Base-by-base conservation (phyloP, 192 early-diverging fungal species). In the Coemansia pectinata region DNA sequence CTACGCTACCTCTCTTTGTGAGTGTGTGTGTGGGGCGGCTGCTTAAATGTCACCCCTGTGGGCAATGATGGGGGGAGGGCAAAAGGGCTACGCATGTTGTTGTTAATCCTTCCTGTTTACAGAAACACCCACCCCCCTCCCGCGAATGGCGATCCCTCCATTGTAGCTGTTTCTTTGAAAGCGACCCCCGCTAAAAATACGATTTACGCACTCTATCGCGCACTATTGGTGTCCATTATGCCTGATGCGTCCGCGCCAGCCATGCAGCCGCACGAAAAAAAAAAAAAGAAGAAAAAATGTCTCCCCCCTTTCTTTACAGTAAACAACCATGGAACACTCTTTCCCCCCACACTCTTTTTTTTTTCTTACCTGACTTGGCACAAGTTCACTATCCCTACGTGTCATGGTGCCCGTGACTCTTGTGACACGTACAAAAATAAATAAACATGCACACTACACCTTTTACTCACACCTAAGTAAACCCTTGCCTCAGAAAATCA, bases 191-290 rank as follows among this genome's bases (percentile, higher is more conserved):
- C 27, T 27, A 27, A 62, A 38, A 40, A 62, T 40, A 40, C 4
- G 62, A 64, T 64, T 64, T 45, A 42, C 62, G 29, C 42, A 65
- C 63, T 65, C 63, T 65, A 65, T 65, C 17, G 44, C 11, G 45
- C 63, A 65, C 63, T 65, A 65, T 65, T 41, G 55, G 29, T 41
- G 19, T 42, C 61, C 61, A 41, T 15, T 62, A 34, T 62, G 61
- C 34, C 61, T 12, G 17, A 52, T 52, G 50, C 21, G 25, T 21
- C 50, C 19, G 50, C 50, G 21, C 50, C 50, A 21, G 21, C 38
- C 38, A 10, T 39, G 38, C 38, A 39, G 38, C 38, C 9, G 5
- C 1, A 39, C 7, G 9, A 39, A 11, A 2, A 45, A 45, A 17
- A 17, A 2, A 14, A 45, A 7, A 39, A 39, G 4, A 38, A 17